Evolutionary conservation across 129 eudicot genomes (phyloP), one percentile per base, ranked within the genome.

Genomic region (Scalesia atractyloides): DNA sequence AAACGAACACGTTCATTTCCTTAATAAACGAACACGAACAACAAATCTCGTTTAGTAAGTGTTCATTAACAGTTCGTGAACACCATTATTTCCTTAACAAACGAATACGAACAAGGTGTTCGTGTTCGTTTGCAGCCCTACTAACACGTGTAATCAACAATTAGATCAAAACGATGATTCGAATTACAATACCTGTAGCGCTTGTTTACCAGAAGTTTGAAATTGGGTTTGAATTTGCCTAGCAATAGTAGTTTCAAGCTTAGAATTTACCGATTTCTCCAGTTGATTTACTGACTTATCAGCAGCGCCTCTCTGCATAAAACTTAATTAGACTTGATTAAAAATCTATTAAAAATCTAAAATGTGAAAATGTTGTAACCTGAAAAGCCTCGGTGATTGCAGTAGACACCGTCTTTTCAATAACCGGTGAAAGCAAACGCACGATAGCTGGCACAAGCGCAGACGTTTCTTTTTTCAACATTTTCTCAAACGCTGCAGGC

Each of bases 161-260:
- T 39, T 24, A 44, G 44, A 9, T 13, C 33, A 57, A 39, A 30
- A 60, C 14, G 19, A 60, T 33, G 3, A 30, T 16, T 13, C 11
- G 37, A 56, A 10, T 18, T 8, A 43, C 24, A 4, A 70, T 77
- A 95, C 99, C 96, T 95, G 99, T 64, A 95, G 89, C 19, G 97
- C 93, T 83, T 95, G 99, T 81, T 88, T 95, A 77, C 96, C 99
- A 64, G 99, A 90, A 30, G 97, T 91, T 78, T 95, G 97, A 76
- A 95, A 95, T 68, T 95, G 99, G 12, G 87, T 80, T 83, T 88
- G 96, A 70, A 95, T 88, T 71, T 91, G 99, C 77, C 96, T 83
- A 19, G 95, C 88, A 82, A 95, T 86, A 53, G 82, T 82, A 69
- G 95, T 87, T 80, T 95, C 99, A 68, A 95, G 88, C 79, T 85